Evolutionary conservation across 305 asterid species (phyloP), one percentile per base, ranked within the genome.

Genomic region (Fraxinus platypoda): DNA sequence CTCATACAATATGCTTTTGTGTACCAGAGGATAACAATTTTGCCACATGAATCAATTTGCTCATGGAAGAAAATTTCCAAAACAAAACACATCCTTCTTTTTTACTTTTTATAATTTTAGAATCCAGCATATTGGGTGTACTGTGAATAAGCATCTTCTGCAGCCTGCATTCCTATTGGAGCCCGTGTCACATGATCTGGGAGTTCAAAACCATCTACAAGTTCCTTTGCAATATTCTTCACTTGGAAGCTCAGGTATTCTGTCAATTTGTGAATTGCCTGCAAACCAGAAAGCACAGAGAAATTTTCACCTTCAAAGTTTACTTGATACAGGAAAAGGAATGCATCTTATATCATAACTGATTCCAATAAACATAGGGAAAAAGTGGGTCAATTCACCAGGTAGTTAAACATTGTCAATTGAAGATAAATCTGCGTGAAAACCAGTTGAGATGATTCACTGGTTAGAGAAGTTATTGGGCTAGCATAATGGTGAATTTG

Each of bases 131-230:
- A 85, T n/a, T 95, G 98, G 28, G 98, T 90, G 81, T 94, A 95
- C 17, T 85, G 95, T n/a, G 97, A 31, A 82, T 94, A 95, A 74
- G 93, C 99, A 73, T 91, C 94, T 83, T 88, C 94, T 0, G 97
- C 81, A 62, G 97, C 82, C 87, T 94, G 98, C 92, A 87, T 85
- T 28, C 98, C 99, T n/a, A 94, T 95, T 2, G 99, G 98, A 21
- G 99, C 99, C 70, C 97, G 87, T 0, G 92, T 90, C n/a, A 95
- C 99, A 38, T 90, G 93, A 91, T 95, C 98, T 25, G 99, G 99
- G 82, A 95, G 92, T 80, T 95, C 98, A 74, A 95, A 94, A 43
- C 98, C 97, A 86, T 94, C 98, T 4, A 94, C 95, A 0, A 93
- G 91, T 87, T 95, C 99, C 87, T 90, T 91, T 1, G 98, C 92